These are phyloP conservation scores for Mucuna pruriens DNA, from an alignment of 306 rosid genomes.

Conservation along the genomic window DNA sequence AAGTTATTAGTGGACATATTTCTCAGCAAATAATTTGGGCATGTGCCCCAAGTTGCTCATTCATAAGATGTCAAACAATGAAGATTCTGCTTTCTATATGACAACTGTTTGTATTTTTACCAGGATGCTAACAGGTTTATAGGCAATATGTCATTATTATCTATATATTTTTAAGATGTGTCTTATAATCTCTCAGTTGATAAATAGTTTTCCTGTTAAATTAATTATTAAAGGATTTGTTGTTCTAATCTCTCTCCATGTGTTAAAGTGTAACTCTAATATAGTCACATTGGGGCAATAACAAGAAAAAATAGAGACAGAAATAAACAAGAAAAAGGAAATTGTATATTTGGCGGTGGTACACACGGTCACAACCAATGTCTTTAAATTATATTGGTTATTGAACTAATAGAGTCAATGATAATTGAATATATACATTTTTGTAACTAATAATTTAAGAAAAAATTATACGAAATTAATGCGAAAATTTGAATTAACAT, in stretches of 20 bases:
- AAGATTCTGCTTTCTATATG: neutral
- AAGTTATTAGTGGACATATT: constrained; percentile 2
- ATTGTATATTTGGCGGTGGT: constrained; percentile 9
- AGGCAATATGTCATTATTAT: neutral
- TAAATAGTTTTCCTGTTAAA: no score
- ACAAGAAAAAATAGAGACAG: neutral
- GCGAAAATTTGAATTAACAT: neutral
- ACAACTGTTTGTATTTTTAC: constrained; percentile 30
- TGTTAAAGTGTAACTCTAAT: constrained; percentile 3
- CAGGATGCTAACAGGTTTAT: neutral
- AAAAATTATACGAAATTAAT: neutral
- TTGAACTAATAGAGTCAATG: neutral
- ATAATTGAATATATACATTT: neutral
- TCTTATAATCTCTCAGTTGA: no score
- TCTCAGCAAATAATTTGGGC: constrained; percentile 21
- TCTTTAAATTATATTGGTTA: neutral
- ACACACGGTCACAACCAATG: neutral
- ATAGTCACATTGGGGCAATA: constrained; percentile 7
- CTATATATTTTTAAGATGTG: neutral
- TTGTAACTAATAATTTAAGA: neutral
- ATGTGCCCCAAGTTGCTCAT: neutral
- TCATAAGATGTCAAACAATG: constrained; percentile 22
- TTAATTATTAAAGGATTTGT: neutral
- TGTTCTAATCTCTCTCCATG: neutral
- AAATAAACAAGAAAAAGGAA: neutral